Evolutionary conservation across 441 rosid species (phyloP).

Genomic region (Lepidium campestre): DNA sequence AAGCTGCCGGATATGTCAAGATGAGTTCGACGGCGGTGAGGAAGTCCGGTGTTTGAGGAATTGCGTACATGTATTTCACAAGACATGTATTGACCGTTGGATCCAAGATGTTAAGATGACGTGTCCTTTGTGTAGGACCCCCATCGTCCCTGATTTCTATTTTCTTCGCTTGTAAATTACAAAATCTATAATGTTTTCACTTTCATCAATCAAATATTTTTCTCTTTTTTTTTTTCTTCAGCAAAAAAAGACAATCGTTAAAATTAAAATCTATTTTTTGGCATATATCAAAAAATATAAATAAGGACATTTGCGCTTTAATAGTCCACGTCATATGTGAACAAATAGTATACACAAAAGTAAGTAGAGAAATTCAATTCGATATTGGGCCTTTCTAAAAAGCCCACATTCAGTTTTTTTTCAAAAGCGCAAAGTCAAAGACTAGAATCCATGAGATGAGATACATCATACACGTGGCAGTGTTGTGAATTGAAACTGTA

Average conservation of each 20-base stretch:
- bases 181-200: too few relatives aligned
- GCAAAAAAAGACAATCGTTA: background rate
- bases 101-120: constrained; percentile 69
- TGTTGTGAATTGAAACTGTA: too few relatives aligned
- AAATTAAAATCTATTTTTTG: background rate
- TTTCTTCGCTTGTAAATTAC: constrained; percentile 17
- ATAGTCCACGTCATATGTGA: too few relatives aligned
- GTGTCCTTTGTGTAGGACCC: constrained; percentile 81
- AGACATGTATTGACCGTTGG: constrained; percentile 85
- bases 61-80: constrained; percentile 75
- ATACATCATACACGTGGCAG: too few relatives aligned
- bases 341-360: too few relatives aligned
- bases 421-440: too few relatives aligned
- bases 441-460: too few relatives aligned
- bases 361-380: too few relatives aligned
- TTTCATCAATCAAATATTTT: background rate
- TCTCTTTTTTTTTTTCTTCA: background rate
- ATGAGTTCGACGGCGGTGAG: constrained; percentile 58
- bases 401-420: too few relatives aligned
- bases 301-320: too few relatives aligned
- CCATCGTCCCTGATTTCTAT: constrained; percentile 59
- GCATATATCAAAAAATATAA: too few relatives aligned
- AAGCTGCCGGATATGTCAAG: constrained; percentile 77
- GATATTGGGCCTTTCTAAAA: too few relatives aligned
- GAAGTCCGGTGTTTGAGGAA: constrained; percentile 71